Evolutionary conservation across 192 early-diverging fungal genomes (phyloP).

Genomic region (Geranomyces michiganensis): DNA sequence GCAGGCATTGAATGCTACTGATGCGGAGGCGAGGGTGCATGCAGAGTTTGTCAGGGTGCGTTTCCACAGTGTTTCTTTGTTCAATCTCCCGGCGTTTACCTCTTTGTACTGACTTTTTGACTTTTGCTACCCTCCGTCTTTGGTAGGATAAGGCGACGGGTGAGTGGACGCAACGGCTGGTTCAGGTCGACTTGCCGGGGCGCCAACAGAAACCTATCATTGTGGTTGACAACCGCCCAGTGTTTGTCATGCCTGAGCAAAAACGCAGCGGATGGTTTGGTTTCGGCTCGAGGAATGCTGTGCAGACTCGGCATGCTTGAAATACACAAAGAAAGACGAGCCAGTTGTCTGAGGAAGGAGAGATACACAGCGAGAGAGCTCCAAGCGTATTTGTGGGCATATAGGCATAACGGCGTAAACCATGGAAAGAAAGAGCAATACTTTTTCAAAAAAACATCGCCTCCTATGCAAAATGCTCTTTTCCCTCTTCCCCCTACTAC

Average conservation of each 20-base stretch:
- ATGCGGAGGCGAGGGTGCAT: not conserved
- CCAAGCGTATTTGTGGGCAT: too few relatives aligned
- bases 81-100: not conserved
- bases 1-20: not conserved
- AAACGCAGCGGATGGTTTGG: too few relatives aligned
- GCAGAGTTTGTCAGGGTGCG: not conserved
- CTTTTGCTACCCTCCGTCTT: not conserved
- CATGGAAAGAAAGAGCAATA: too few relatives aligned
- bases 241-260: not conserved
- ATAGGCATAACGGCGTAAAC: too few relatives aligned
- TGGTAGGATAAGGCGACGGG: conserved; percentile 9
- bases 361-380: too few relatives aligned
- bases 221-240: not conserved
- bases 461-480: too few relatives aligned
- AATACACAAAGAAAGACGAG: too few relatives aligned
- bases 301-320: too few relatives aligned
- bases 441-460: too few relatives aligned
- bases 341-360: too few relatives aligned
- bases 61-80: too few relatives aligned
- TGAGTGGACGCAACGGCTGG: conserved; percentile 7
- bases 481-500: not conserved
- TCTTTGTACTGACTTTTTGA: not conserved
- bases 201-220: not conserved
- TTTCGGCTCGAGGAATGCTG: too few relatives aligned
- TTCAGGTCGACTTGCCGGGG: not conserved